phyloP scores from a whole-genome alignment of 306 rosid genomes.

The Dalbergia cultrata region DNA sequence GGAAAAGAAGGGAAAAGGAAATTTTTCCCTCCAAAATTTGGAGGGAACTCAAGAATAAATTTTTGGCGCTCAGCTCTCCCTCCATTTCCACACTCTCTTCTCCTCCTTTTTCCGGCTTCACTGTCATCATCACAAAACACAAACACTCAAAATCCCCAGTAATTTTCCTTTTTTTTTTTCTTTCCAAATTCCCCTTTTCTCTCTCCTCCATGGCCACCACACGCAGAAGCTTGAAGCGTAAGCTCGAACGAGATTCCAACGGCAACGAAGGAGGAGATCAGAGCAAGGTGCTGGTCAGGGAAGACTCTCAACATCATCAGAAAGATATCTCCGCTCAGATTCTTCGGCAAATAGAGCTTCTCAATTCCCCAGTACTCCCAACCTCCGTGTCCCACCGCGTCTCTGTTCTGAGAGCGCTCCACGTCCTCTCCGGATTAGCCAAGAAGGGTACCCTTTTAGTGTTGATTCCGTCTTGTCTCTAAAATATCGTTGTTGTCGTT shows the following conservation, averaged over 20 bases:
- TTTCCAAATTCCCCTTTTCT: too few relatives aligned
- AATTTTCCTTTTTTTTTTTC: too few relatives aligned
- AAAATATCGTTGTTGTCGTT: not conserved
- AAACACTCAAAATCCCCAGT: too few relatives aligned
- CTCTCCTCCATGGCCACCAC: not conserved
- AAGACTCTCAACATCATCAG: not conserved
- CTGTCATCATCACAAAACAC: too few relatives aligned
- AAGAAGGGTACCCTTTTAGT: constrained; percentile 10
- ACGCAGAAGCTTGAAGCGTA: not conserved
- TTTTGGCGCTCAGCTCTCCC: too few relatives aligned
- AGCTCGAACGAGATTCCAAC: not conserved
- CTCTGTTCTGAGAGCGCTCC: fast-evolving
- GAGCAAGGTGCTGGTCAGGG: not conserved
- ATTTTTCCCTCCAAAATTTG: too few relatives aligned
- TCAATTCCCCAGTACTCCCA: not conserved
- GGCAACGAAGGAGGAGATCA: not conserved
- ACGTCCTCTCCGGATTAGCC: not conserved
- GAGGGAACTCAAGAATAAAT: too few relatives aligned
- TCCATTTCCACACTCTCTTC: too few relatives aligned
- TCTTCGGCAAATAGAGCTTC: not conserved
- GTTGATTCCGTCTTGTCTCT: not conserved
- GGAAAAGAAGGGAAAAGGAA: too few relatives aligned
- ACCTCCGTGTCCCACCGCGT: not conserved
- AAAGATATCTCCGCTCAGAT: not conserved
- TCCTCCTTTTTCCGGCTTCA: too few relatives aligned